Percentiles rank a stretch among this genome's conserved stretches.
Evolutionary conservation across 1,284 basidiomycete species (phyloP).

Genomic region (Boletus hoseneyae): DNA sequence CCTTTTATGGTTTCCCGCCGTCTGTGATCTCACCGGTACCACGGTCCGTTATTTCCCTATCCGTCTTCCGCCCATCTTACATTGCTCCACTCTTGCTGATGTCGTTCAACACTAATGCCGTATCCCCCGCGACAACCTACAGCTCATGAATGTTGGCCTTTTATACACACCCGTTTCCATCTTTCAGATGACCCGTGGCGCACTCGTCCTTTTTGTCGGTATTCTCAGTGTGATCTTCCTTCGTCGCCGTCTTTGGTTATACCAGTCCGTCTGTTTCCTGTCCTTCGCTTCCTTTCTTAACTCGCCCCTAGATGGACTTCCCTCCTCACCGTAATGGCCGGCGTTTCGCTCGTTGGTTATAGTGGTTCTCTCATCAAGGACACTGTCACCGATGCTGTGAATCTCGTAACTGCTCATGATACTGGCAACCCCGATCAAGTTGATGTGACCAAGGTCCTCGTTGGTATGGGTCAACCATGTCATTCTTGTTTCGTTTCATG

Average conservation of each 20-base stretch:
- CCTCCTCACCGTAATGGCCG: slow-evolving; percentile 86
- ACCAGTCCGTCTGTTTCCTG: slow-evolving; percentile 55
- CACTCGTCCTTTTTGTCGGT: slow-evolving; percentile 96
- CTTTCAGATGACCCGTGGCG: slow-evolving; percentile 97
- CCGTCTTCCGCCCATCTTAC: slow-evolving; percentile 9
- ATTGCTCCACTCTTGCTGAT: slow-evolving; percentile 1
- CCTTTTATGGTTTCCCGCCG: slow-evolving; percentile 83
- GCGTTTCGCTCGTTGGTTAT: slow-evolving; percentile 89
- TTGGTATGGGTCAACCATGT: slow-evolving; percentile 46
- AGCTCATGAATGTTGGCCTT: slow-evolving; percentile 94
- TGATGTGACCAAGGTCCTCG: slow-evolving; percentile 61
- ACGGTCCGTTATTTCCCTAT: slow-evolving; percentile 53
- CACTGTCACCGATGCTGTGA: slow-evolving; percentile 46
- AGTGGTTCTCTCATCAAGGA: slow-evolving; percentile 87
- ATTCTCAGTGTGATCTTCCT: slow-evolving; percentile 92
- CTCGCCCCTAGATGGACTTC: slow-evolving; percentile 75
- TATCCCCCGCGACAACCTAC: slow-evolving; percentile 20
- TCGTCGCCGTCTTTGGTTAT: slow-evolving; percentile 72
- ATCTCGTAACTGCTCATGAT: slow-evolving; percentile 24
- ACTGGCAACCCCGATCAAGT: slow-evolving; percentile 45
- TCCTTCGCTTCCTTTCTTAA: slow-evolving; percentile 6
- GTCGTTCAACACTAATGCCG: slow-evolving; percentile 22
- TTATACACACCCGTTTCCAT: slow-evolving; percentile 96
- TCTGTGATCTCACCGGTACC: slow-evolving; percentile 84
- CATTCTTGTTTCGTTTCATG: slow-evolving; percentile 1